These are phyloP conservation scores for Parascedosporium putredinis DNA, from an alignment of 2,329 filamentous ascomycete genomes.

Conservation along the genomic window DNA sequence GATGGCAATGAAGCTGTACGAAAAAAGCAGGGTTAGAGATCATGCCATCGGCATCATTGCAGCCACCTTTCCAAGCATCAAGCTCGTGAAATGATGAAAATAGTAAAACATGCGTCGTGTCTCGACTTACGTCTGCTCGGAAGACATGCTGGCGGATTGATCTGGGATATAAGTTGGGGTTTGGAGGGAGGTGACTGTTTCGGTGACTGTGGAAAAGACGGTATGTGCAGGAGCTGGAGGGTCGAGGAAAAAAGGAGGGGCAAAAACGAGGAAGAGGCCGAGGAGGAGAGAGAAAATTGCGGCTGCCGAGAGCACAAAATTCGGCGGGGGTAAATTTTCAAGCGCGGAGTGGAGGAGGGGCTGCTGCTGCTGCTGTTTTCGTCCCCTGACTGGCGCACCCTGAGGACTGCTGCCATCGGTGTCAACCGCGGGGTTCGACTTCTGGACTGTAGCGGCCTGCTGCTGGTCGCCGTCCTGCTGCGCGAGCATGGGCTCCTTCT, in stretches of 20 bases:
- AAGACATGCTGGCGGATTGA: constrained; percentile 14
- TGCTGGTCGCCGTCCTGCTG: neutral
- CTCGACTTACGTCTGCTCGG: constrained; percentile 65
- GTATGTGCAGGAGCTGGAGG: neutral
- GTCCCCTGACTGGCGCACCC: no score
- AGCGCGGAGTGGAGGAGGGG: neutral
- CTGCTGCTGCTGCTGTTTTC: neutral
- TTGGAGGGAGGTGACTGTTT: neutral
- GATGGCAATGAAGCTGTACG: constrained; percentile 91
- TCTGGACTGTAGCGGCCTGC: no score
- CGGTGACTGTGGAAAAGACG: neutral
- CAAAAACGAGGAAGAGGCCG: neutral
- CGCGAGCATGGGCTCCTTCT: neutral
- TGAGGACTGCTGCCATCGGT: no score
- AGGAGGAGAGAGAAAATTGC: constrained; percentile 3
- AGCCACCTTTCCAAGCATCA: no score
- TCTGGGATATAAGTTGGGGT: constrained; percentile 1
- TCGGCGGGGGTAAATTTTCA: constrained; percentile 7
- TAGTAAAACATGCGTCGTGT: no score
- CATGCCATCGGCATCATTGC: constrained; percentile 9
- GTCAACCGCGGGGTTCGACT: no score
- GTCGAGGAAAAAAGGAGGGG: neutral
- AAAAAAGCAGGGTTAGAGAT: neutral
- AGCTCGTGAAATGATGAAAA: constrained; percentile 4
- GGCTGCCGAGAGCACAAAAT: constrained; percentile 3